Evolutionary conservation across 768 basidiomycete species (phyloP), one percentile per base, ranked within the genome.

Genomic region (Amanita molliuscula): DNA sequence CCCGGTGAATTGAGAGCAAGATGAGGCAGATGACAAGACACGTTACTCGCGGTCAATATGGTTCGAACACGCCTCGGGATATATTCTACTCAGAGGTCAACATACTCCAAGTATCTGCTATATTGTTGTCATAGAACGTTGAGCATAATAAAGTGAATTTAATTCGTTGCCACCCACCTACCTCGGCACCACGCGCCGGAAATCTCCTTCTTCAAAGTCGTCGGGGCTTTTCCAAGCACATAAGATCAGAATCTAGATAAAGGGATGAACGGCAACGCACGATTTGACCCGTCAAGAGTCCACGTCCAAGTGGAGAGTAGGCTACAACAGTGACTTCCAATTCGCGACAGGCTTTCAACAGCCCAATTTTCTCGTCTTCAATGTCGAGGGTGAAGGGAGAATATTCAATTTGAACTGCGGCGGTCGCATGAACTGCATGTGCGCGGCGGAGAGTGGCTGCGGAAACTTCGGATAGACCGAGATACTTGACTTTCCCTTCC

Each of bases 401-500:
- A 51, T 67, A 75, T 55, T 74, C 74, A 45, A 73, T 64, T 49
- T 76, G 68, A 6, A 73, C 51, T 2, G 72, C 71, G 9, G 72
- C 53, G 50, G 74, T 68, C 6, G 71, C 71, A 45, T 73, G 70
- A 5, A 75, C 67, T 3, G 70, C 69, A 50, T 69, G 64, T 2
- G 77, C 77, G 7, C 78, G 71, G 33, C 74, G 71, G 20, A 79
- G 59, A 6, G 72, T 70, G 2, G 56, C 53, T 1, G 68, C 67
- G 6, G 67, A 71, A 50, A 65, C 67, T 53, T 80, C 78, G 4
- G 73, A 79, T 15, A 79, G 61, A 2, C 78, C 77, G 21, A 79
- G 62, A 56, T 77, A 72, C 48, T 69, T 72, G 44, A 76, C 66
- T 53, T 73, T 70, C 7, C 71, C 64, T 54, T 67, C 46, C 60